Evolutionary conservation across 345 rosid genomes (phyloP), one percentile per base, ranked within the genome.

Genomic region (Populus pruinosa): DNA sequence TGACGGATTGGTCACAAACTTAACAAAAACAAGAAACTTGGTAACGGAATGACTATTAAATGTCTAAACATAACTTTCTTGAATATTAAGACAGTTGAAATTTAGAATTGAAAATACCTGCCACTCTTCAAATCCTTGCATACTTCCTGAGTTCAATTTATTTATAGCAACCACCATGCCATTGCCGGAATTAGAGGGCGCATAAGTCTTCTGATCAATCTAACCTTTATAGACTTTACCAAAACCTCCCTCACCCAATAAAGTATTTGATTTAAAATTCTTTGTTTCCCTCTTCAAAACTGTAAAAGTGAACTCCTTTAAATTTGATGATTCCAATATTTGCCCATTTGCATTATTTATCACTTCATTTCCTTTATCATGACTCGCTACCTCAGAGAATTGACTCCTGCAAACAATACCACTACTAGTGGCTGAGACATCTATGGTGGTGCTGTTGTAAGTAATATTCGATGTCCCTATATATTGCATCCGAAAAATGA

Each of bases 211-310:
- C 36, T 81, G 90, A 76, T 94, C 91, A 12, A 94, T 61, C 95
- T 94, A 94, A 2, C 98, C 98, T 86, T 87, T 91, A 83, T 79
- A 94, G 64, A 94, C 98, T 70, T 77, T 89, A 1, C 98, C 98
- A 18, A 93, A 94, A 16, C 93, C 94, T 38, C 98, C 98, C 80
- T 91, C 89, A 3, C 97, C 98, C 86, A 94, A 77, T 79, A 90
- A 67, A 76, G 89, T 71, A 44, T 95, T 94, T 61, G 89, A 16
- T 72, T 73, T 87, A 78, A 94, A 93, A 76, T 86, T 90, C 84
- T 75, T 91, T 0, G 97, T 90, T 1, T 97, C 92, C 1, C 72
- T 74, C 79, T 77, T 90, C 80, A 93, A 78, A 47, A 93, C 98
- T 56, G 85, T 70, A 83, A 94, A 85, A 65, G 73, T 87, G 77